Evolutionary conservation across 768 basidiomycete species (phyloP).

Genomic region (Suillus decipiens): DNA sequence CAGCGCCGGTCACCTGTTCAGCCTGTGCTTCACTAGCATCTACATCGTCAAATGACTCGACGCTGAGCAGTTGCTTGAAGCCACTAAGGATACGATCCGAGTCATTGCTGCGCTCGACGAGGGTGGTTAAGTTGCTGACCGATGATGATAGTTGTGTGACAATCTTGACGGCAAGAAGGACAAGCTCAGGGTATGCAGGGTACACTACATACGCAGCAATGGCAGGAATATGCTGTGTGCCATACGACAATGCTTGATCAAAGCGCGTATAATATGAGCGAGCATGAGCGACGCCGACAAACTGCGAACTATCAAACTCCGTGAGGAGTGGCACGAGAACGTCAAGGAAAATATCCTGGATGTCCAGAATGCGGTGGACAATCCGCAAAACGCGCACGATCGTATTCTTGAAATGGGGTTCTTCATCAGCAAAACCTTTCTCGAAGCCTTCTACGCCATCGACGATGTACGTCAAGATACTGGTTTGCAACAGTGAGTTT

Average conservation of each 20-base stretch:
- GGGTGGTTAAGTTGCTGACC: conserved; percentile 71
- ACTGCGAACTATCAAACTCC: conserved; percentile 57
- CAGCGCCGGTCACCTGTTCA: conserved; percentile 71
- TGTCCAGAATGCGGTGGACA: conserved; percentile 75
- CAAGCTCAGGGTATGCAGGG: conserved; percentile 70
- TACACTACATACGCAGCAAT: conserved; percentile 78
- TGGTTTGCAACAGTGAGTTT: conserved; percentile 67
- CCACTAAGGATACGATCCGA: conserved; percentile 85
- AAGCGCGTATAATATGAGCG: conserved; percentile 73
- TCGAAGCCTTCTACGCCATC: conserved; percentile 81
- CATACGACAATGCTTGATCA: conserved; percentile 74
- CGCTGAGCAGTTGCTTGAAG: conserved; percentile 65
- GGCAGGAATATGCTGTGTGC: conserved; percentile 71
- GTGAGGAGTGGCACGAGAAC: conserved; percentile 78
- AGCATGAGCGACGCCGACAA: conserved; percentile 57
- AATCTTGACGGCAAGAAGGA: conserved; percentile 78
- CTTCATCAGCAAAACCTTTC: conserved; percentile 64
- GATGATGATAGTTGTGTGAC: conserved; percentile 67
- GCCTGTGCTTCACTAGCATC: conserved; percentile 58
- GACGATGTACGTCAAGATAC: conserved; percentile 76
- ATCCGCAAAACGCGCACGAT: conserved; percentile 83
- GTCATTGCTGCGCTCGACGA: conserved; percentile 79
- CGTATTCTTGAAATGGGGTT: conserved; percentile 71
- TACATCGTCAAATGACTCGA: conserved; percentile 63
- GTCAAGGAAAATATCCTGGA: conserved; percentile 89